Evolutionary conservation across 306 rosid genomes (phyloP).

Genomic region (Vicia sativa): DNA sequence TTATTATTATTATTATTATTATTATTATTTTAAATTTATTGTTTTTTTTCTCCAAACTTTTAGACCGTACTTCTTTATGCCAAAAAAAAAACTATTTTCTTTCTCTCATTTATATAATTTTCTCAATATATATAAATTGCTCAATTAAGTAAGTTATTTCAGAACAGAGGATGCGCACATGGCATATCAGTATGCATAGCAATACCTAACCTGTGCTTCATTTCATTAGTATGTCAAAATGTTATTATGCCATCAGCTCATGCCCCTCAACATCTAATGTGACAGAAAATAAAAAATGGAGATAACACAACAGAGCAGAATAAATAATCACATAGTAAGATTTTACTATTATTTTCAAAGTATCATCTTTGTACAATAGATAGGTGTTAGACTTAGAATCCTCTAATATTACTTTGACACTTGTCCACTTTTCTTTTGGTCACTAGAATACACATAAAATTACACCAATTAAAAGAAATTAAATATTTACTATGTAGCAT

Average conservation of each 20-base stretch:
- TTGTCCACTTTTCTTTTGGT: constrained; percentile 24
- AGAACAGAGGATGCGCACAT: neutral
- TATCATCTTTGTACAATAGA: constrained; percentile 40
- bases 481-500: constrained; percentile 19
- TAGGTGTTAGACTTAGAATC: constrained; percentile 35
- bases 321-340: constrained; percentile 24
- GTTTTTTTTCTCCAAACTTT: too few species aligned
- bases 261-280: neutral
- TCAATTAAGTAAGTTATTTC: too few species aligned
- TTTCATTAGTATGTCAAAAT: constrained; percentile 17
- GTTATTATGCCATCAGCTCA: constrained; percentile 15
- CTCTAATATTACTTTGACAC: constrained; percentile 31
- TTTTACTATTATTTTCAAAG: constrained; percentile 40
- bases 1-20: too few species aligned
- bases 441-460: constrained; percentile 37
- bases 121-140: too few species aligned
- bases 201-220: neutral
- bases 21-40: too few species aligned
- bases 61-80: too few species aligned
- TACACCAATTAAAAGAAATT: constrained; percentile 36
- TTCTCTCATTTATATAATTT: too few species aligned
- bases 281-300: constrained; percentile 22
- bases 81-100: too few species aligned
- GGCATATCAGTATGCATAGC: neutral
- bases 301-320: neutral